These are phyloP conservation scores for Sporisorium sorghi DNA, from an alignment of 1,284 basidiomycete genomes.

Conservation along the genomic window DNA sequence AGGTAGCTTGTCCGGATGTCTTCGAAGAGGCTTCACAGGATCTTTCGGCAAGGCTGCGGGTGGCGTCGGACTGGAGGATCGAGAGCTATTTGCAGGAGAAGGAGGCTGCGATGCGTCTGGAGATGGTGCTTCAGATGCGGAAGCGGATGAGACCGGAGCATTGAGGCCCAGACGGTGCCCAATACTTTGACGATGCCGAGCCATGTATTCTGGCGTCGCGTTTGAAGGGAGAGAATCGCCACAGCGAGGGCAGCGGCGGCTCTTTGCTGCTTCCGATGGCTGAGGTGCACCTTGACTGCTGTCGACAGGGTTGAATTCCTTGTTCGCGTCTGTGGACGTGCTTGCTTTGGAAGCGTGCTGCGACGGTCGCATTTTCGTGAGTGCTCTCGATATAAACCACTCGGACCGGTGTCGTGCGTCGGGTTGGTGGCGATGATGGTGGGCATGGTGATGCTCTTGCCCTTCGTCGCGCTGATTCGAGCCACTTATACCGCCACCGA, in stretches of 20 bases:
- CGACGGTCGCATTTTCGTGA: conserved; percentile 19
- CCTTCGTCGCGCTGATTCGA: neutral
- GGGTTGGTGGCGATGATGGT: conserved; percentile 28
- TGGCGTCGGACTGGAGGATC: conserved; percentile 5
- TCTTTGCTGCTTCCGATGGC: neutral
- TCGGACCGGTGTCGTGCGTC: conserved; percentile 19
- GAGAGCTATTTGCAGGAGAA: conserved; percentile 17
- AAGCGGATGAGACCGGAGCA: conserved; percentile 34
- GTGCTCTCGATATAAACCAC: conserved; percentile 36
- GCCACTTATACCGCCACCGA: no score
- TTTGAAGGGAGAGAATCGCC: conserved; percentile 25
- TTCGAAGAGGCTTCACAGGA: conserved; percentile 4
- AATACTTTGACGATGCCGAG: conserved; percentile 42
- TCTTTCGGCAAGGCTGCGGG: conserved; percentile 3
- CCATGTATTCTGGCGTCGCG: conserved; percentile 26
- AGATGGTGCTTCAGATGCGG: conserved; percentile 35
- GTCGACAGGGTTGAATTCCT: neutral
- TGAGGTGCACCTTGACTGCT: neutral
- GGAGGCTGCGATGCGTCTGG: conserved; percentile 17
- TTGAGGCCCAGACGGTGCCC: conserved; percentile 40
- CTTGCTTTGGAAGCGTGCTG: conserved; percentile 1
- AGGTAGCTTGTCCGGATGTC: conserved; percentile 9
- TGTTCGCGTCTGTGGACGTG: neutral
- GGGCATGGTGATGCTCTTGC: conserved; percentile 5
- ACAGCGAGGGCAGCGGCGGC: conserved; percentile 22